Evolutionary conservation across 441 rosid genomes (phyloP), one percentile per base, ranked within the genome.

Genomic region (Omphalea diandra): DNA sequence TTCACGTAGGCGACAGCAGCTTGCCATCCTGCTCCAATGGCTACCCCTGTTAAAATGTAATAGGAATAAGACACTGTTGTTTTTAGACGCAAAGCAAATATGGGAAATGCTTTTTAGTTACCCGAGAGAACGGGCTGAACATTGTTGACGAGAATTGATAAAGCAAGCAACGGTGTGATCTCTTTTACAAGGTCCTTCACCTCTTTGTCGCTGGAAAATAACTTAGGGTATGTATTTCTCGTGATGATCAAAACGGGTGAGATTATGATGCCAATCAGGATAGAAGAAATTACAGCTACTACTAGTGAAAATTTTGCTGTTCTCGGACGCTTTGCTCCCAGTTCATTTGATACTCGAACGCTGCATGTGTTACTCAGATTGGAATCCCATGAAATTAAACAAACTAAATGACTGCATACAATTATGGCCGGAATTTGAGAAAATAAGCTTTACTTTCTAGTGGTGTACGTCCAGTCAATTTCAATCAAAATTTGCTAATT

Each of bases 251-350:
- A 66, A 60, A 82, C 24, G 15, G 65, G 32, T 2, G 97, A 73
- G 29, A 87, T 70, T 35, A 41, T 0, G 5, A 84, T 8, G 8
- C 91, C 90, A 1, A 88, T 75, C 18, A 82, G 0, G 10, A 88
- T 79, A 0, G 94, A 86, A 41, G 88, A 79, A 29, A 83, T 41
- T 26, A 83, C 89, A 0, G 95, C 97, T 43, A 90, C 97, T 14
- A 82, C 31, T 33, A 89, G 63, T 7, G 95, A 85, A 31, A 90
- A 79, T 52, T 77, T 88, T 0, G 93, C 96, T 0, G 88, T 74
- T 71, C 90, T 86, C 26, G 96, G 93, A 74, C 88, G 90, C 36
- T 72, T 82, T 24, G 94, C 96, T 52, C 97, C 93, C n/a, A 90
- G 70, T 68, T 89, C 98, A 49, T 93, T 91, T 6, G 96, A 90